Conservation (phyloP, 1,139 yeast species). For the Hyphopichia khmerensis region DNA sequence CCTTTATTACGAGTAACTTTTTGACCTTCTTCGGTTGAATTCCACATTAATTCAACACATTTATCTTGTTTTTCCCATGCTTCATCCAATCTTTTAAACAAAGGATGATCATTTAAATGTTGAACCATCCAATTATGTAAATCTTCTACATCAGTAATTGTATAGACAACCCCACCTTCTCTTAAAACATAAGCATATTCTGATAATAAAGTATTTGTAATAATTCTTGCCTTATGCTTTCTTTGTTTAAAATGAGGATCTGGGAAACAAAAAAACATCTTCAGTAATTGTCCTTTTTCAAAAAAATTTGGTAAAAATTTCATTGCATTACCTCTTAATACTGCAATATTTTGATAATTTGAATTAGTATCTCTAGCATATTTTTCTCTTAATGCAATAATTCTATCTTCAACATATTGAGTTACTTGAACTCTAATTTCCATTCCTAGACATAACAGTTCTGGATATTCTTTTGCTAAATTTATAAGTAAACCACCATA, state of each 20-base stretch:
- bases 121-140: conserved; percentile 95
- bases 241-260: conserved; percentile 98
- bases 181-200: conserved; percentile 90
- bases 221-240: conserved; percentile 94
- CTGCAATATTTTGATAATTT: conserved; percentile 78
- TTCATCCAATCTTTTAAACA: conserved; percentile 74
- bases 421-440: conserved; percentile 98
- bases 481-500: conserved; percentile 90
- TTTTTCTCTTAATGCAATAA: conserved; percentile 77
- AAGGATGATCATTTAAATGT: conserved; percentile 87
- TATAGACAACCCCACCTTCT: conserved; percentile 87
- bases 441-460: conserved; percentile 82
- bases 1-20: conserved; percentile 92
- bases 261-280: conserved; percentile 97
- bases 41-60: conserved; percentile 85
- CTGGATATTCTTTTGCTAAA: conserved; percentile 74
- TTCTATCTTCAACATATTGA: conserved; percentile 93
- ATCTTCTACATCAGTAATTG: conserved; percentile 94
- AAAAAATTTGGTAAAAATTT: conserved; percentile 94
- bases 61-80: conserved; percentile 80
- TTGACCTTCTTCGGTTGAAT: conserved; percentile 96
- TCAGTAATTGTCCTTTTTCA: conserved; percentile 71
- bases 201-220: conserved; percentile 81
- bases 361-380: conserved; percentile 29
- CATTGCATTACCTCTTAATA: conserved; percentile 95